A percentile compares a stretch with the other conserved stretches of the same genome.
Evolutionary conservation across 352 stramenopile genomes (phyloP).

Genomic region (Aphanomyces cochlioides): DNA sequence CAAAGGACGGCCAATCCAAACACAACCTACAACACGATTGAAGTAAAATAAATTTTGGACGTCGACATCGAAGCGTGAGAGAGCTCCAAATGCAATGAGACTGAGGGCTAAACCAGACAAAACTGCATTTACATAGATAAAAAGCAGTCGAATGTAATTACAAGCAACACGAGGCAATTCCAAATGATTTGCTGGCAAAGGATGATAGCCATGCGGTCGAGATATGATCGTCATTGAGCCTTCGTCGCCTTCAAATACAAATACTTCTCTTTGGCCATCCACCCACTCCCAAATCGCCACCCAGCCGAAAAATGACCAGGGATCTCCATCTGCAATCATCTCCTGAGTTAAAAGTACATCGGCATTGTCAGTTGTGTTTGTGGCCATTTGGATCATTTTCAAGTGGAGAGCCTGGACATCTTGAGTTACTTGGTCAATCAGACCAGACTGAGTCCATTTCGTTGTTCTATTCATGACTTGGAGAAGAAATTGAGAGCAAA

Average conservation of each 20-base stretch:
- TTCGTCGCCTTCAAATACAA: constrained; percentile 14
- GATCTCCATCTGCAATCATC: not conserved
- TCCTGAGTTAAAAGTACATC: constrained; percentile 5
- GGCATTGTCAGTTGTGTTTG: not conserved
- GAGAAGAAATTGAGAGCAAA: not conserved
- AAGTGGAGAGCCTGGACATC: not conserved
- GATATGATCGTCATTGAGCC: not conserved
- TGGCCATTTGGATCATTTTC: not conserved
- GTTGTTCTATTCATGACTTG: not conserved
- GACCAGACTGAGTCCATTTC: not conserved
- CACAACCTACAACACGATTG: constrained; percentile 23
- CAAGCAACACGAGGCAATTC: constrained; percentile 15
- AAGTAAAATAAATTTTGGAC: constrained; percentile 7
- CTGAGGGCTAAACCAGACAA: not conserved
- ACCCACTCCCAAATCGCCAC: constrained; percentile 18
- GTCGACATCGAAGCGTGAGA: not conserved
- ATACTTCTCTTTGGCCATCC: constrained; percentile 11
- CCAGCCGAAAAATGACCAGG: constrained; percentile 27
- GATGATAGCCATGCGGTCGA: not conserved
- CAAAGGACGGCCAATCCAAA: constrained; percentile 25
- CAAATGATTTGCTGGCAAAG: constrained; percentile 13
- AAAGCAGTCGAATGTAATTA: constrained; percentile 21
- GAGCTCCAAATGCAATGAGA: not conserved
- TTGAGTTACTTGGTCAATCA: too few species aligned
- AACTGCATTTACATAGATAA: constrained; percentile 13